Conservation (phyloP, 1,139 yeast genomes). For the Scheffersomyces lignicola region DNA sequence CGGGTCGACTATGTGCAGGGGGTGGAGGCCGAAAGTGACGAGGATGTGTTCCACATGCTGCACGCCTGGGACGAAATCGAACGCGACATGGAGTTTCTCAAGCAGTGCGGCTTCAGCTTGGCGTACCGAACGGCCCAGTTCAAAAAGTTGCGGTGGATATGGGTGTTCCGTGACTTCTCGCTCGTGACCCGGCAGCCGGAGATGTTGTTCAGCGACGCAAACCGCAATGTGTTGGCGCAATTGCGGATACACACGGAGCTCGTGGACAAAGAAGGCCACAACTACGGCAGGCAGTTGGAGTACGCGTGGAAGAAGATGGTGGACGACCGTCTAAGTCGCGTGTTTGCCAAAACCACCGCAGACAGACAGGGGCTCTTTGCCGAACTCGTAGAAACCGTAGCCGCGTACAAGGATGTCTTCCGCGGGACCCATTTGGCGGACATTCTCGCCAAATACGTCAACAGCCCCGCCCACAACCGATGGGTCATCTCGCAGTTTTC, state of each 20-base stretch:
- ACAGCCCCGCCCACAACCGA: constrained; percentile 19
- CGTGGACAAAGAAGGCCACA: background rate
- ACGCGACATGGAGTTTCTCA: constrained; percentile 20
- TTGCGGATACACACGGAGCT: constrained; percentile 5
- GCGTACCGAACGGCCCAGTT: constrained; percentile 21
- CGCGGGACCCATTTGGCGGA: too few relatives aligned
- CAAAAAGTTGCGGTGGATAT: constrained; percentile 28
- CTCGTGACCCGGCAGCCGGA: too few relatives aligned
- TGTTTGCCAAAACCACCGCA: too few relatives aligned
- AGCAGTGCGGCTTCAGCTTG: constrained; percentile 23
- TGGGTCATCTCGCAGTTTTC: constrained; percentile 27
- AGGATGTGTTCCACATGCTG: too few relatives aligned
- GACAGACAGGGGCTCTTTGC: too few relatives aligned
- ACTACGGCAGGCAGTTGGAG: too few relatives aligned
- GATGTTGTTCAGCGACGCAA: background rate
- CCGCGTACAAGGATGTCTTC: too few relatives aligned
- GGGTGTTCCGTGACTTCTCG: constrained; percentile 32
- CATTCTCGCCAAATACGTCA: constrained; percentile 25
- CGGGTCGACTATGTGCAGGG: too few relatives aligned
- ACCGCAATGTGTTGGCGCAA: background rate
- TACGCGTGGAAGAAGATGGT: constrained; percentile 11
- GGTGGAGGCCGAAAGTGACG: too few relatives aligned
- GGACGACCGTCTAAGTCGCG: constrained; percentile 32
- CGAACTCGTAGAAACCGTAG: too few relatives aligned
- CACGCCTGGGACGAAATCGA: constrained; percentile 15